Base-by-base conservation (phyloP, 2,329 filamentous ascomycete species). In the Calonectria honghensis region DNA sequence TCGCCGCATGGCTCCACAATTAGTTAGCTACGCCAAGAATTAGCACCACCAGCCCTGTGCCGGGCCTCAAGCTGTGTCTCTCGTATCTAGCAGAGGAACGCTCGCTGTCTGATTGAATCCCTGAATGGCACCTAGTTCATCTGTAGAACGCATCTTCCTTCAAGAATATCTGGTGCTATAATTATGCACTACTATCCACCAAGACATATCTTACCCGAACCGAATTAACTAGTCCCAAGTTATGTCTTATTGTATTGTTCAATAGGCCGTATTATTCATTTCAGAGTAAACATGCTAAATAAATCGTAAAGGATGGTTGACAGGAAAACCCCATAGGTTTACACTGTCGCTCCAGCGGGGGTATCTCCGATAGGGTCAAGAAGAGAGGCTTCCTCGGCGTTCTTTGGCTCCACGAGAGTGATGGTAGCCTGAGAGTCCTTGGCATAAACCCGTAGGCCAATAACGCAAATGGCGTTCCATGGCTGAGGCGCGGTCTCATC, bases 381-480 rank as follows among this genome's bases (percentile, higher is more conserved):
- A n/a, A 59, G 54, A 4, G 54, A 37, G n/a, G 32, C 54, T 14
- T 59, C 52, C n/a, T 59, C 54, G 9, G 54, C 32, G 13, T 39
- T n/a, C 20, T 59, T 59, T 37, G 54, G 54, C 32, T 59, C 54
- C 6, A 59, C 54, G 13, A 59, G 54, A 27, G 31, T 24, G 10
- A 59, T 59, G 5, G 32, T 59, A 27, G 54, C 54, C 11, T 59
- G 54, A 9, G 54, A 16, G 54, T 59, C 54, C 54, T 59, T 59
- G 11, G 54, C 54, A 27, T 59, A 59, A 24, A 59, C 54, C 20
- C 54, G 54, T 13, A 59, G n/a, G 20, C 54, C 54, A 3, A 59
- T 13, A 37, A 59, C 54, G n/a, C 54, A 59, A n/a, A 59, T 59
- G 32, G 54, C 54, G 32, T 59, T 59, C 54, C 54, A 59, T 24